Conservation (phyloP, 805 yeast species). For the Hyphopichia homilentoma region DNA sequence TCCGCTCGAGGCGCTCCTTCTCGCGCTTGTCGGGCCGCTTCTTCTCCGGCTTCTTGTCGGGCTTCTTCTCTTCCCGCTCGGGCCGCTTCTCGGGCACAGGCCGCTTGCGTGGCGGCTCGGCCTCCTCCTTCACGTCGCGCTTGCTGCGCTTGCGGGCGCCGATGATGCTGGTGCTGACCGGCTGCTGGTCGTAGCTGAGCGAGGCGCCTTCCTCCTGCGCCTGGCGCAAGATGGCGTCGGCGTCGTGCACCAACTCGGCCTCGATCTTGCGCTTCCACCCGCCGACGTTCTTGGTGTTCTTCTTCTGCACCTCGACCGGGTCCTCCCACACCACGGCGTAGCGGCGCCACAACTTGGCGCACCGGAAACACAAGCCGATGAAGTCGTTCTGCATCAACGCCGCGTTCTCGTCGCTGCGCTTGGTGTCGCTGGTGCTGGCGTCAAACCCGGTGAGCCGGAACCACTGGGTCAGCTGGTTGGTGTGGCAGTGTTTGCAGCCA, state of each 20-base stretch:
- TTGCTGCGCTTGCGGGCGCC: too few species aligned
- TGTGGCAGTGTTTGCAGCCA: conserved; percentile 69
- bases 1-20: conserved; percentile 9
- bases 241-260: conserved; percentile 61
- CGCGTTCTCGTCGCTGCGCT: conserved; percentile 13
- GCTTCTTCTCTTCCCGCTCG: conserved; percentile 6
- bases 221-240: conserved; percentile 49
- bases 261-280: conserved; percentile 65
- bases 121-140: too few species aligned
- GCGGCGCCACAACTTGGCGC: conserved; percentile 89
- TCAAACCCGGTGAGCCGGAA: conserved; percentile 62
- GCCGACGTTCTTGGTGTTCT: conserved; percentile 39
- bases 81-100: conserved; percentile 6
- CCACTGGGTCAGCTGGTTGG: conserved; percentile 60
- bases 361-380: conserved; percentile 73
- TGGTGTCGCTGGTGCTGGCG: conserved; percentile 26
- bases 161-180: background rate
- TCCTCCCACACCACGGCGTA: conserved; percentile 86
- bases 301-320: conserved; percentile 62
- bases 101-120: too few species aligned
- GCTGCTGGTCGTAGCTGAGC: conserved; percentile 14
- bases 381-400: conserved; percentile 23
- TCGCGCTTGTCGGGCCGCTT: conserved; percentile 8
- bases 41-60: conserved; percentile 7
- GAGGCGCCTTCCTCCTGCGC: conserved; percentile 33